Percentiles rank a stretch among this genome's conserved stretches.
Conservation (phyloP, 2,329 filamentous ascomycete genomes). For the Sclerotinia borealis region DNA sequence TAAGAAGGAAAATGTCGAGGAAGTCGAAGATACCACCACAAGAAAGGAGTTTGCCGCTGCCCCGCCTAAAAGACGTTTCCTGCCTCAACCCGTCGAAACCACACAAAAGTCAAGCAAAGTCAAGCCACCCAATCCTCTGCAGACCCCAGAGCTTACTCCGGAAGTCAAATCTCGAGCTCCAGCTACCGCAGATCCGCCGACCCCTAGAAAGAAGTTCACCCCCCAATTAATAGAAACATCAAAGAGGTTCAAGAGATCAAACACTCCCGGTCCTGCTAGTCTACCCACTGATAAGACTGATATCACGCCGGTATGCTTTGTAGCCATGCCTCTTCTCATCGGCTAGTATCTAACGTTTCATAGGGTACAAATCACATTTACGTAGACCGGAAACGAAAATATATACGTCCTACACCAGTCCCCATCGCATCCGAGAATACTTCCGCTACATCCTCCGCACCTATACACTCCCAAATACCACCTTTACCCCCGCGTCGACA, state of each 20-base stretch:
- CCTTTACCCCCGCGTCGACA: slow-evolving; percentile 36
- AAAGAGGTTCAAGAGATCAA: slow-evolving; percentile 60
- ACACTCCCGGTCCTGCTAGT: slow-evolving; percentile 57
- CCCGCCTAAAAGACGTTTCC: slow-evolving; percentile 53
- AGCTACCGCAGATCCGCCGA: slow-evolving; percentile 31
- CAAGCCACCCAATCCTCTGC: slow-evolving; percentile 33
- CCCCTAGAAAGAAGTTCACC: slow-evolving; percentile 50
- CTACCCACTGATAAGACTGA: slow-evolving; percentile 66
- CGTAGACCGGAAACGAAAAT: slow-evolving; percentile 25
- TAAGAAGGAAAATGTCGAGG: slow-evolving; percentile 27
- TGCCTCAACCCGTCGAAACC: slow-evolving; percentile 67
- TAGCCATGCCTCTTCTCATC: slow-evolving; percentile 8
- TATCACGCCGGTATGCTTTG: slow-evolving; percentile 44
- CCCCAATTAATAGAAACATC: slow-evolving; percentile 80
- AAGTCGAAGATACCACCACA: slow-evolving; percentile 24
- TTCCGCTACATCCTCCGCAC: slow-evolving; percentile 15
- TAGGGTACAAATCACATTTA: slow-evolving; percentile 27
- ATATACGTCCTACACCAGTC: slow-evolving; percentile 19
- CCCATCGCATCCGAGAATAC: neutral
- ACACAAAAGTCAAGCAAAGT: slow-evolving; percentile 55
- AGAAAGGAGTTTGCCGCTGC: slow-evolving; percentile 20
- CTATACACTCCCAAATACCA: slow-evolving; percentile 32
- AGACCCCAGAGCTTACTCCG: slow-evolving; percentile 52
- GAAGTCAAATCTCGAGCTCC: slow-evolving; percentile 42
- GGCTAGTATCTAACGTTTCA: neutral